Base-by-base conservation (phyloP, 2,329 filamentous ascomycete species). In the Talaromyces sp. region DNA sequence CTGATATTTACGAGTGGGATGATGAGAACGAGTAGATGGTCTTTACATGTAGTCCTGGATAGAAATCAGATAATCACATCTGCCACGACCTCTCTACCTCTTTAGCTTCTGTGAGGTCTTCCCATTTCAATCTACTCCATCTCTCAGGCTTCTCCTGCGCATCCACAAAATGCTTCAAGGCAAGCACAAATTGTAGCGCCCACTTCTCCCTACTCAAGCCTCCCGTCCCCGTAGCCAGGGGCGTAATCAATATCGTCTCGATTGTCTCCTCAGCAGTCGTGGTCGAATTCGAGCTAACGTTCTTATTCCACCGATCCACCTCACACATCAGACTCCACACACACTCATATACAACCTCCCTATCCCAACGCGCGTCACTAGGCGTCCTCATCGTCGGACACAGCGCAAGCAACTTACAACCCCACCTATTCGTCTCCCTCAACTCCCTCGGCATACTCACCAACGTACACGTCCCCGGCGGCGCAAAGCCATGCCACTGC, bases 321-420 rank as follows among this genome's bases (percentile, higher is more conserved):
- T 80, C 76, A 68, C 80, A 82, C 22, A 86, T 69, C 66, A 86
- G 69, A 68, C 78, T 81, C 84, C 84, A 86, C 0, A 84, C 70
- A 72, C 83, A 84, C 70, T 85, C 81, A 67, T 84, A 86, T 3
- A 86, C 79, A 9, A 86, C 75, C 70, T 86, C 84, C 2, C 78
- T 74, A 69, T 86, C 80, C 83, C 84, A 86, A 6, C 54, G 68
- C 10, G 80, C 81, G 25, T 75, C 68, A 4, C 73, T 67, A 0
- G 84, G 83, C 37, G 78, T 70, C 19, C 82, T 75, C 84, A 86
- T 86, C 0, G 84, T 86, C 27, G 84, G 84, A 70, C 83, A 85
- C 1, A 86, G 72, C 4, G 80, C 82, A 1, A 86, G 66, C 66
- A 79, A 81, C 2, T 70, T 73, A 15, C 79, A 81, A 0, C 77